Base-by-base conservation (phyloP, 2,329 filamentous ascomycete genomes). In the Botrytis pseudocinerea region DNA sequence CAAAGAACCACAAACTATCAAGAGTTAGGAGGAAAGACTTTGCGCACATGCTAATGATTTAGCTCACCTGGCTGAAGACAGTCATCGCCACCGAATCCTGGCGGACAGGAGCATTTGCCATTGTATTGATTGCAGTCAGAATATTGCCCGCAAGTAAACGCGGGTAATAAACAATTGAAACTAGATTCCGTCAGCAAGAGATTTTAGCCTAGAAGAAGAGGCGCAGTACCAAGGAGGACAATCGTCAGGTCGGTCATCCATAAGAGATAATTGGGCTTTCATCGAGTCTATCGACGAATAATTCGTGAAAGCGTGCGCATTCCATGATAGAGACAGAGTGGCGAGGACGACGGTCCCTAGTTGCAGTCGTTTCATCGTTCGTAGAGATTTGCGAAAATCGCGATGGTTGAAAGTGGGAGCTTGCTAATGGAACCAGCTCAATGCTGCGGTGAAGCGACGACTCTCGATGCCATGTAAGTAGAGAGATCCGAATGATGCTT, bases 141-240 rank as follows among this genome's bases (percentile, higher is more conserved):
- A 81, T 92, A 99, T 83, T 99, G 96, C 75, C 93, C 90, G 82
- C 96, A 99, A 75, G 90, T 91, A 82, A 97, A 97, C 75, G 93
- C 93, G 42, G 96, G 95, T 25, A 99, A 89, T 73, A 98, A 92
- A 85, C 96, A 99, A 88, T 99, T 98, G 87, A 99, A 99, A 85
- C 96, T 95, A 76, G 54, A 14, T 63, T 4, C 54, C 42, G 69
- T 79, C 69, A 80, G 75, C 18, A 32, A 69, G 28, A 20, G 10
- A 25, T 40, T 25, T 48, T 60, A 62, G 60, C 28, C 46, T 51
- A 60, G 22, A 68, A 42, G 22, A 7, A 28, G 51, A 59, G 62
- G 82, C 22, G 81, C 81, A 84, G 77, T 83, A 92, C 90, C 90
- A 96, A 80, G 93, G 93, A 70, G 93, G 93, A 81, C 93, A 96